Evolutionary conservation across 1,284 basidiomycete genomes (phyloP), one percentile per base, ranked within the genome.

Genomic region (Athelia psychrophila): DNA sequence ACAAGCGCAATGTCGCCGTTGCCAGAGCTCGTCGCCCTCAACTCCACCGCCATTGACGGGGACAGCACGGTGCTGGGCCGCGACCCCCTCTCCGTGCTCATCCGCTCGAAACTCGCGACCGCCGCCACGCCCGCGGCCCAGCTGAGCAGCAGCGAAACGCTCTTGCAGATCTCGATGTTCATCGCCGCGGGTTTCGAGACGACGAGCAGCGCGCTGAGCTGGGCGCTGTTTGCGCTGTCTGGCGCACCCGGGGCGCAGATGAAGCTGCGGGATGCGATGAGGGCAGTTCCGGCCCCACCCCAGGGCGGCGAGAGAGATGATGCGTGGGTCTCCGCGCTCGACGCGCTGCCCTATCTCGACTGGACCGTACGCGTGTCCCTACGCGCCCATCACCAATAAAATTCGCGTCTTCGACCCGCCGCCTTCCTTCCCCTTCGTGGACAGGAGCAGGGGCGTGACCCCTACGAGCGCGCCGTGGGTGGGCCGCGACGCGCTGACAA

Each of bases 101-200:
- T 88, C 54, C 78, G 76, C 44, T 84, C 84, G 3, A 86, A 86
- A 62, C 66, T 80, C 58, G 74, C 79, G 1, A 64, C 74, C 10
- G 66, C 70, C 5, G 66, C 74, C 0, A n/a, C n/a, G n/a, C n/a
- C n/a, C n/a, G 70, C 72, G 0, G 79, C 88, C 62, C 73, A 74
- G 20, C 78, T 93, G 74, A 78, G 79, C 8, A 78, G 82, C 42
- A 70, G 76, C 15, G 88, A 93, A 60, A 81, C 88, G 2, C 70
- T 86, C 22, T 87, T 80, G 52, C 88, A 92, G 65, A 88, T 93
- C 56, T 83, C 84, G 6, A 92, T 87, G 0, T 89, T 93, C 64
- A 76, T 93, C 46, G 76, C 81, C 16, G 82, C 82, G 2, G 81
- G 83, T 18, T 77, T 84, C 65, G 84, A 86, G 62, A 84, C 80